Evolutionary conservation across 1,284 basidiomycete genomes (phyloP).

Genomic region (Chalciporus sp.): DNA sequence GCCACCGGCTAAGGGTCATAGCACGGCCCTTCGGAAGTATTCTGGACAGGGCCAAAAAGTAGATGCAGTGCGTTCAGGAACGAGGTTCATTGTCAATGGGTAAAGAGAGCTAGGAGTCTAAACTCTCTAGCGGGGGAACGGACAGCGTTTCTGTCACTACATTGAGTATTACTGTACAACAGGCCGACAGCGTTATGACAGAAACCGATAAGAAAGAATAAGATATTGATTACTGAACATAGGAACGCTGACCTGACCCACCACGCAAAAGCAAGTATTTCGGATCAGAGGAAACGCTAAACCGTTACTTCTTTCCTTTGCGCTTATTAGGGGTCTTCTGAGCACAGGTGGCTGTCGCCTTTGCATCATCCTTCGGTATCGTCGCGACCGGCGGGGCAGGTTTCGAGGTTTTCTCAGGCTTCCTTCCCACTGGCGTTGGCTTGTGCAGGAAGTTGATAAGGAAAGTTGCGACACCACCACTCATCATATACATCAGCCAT

Average conservation of each 20-base stretch:
- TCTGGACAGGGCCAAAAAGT: too few relatives aligned
- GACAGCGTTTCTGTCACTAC: too few relatives aligned
- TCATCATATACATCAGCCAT: slow-evolving; percentile 52
- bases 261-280: neutral
- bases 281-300: neutral
- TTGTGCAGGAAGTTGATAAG: slow-evolving; percentile 50
- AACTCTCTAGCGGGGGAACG: too few relatives aligned
- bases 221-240: neutral
- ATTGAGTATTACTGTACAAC: neutral
- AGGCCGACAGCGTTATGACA: neutral
- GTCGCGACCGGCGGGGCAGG: neutral
- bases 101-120: too few relatives aligned
- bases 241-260: neutral
- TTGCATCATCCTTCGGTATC: slow-evolving; percentile 18
- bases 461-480: slow-evolving; percentile 50
- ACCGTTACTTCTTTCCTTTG: slow-evolving; percentile 24
- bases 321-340: slow-evolving; percentile 31
- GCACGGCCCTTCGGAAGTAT: too few relatives aligned
- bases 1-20: too few relatives aligned
- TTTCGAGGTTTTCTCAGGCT: slow-evolving; percentile 6
- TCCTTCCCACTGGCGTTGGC: slow-evolving; percentile 12
- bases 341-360: slow-evolving; percentile 15
- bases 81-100: slow-evolving; percentile 44
- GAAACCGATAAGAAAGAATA: neutral
- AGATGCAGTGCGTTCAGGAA: too few relatives aligned